Base-by-base conservation (phyloP, 495 filamentous ascomycete genomes). In the Podospora conica region DNA sequence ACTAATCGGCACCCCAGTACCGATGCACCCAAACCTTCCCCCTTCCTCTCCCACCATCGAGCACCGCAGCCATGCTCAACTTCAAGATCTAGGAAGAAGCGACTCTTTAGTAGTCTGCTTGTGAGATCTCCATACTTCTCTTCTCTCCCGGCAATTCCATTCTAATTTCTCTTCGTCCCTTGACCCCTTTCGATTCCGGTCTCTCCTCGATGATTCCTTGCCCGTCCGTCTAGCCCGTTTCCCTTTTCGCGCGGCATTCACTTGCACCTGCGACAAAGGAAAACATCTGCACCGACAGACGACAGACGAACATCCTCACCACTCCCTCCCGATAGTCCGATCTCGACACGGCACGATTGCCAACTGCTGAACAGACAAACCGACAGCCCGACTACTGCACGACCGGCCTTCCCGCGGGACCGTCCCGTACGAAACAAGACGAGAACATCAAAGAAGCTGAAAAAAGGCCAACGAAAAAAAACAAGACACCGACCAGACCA, bases 101-200 rank as follows among this genome's bases (percentile, higher is more conserved):
- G 79, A 77, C 80, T 81, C 75, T 68, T 69, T 69, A 58, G 75
- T 71, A 79, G 78, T 81, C 79, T 75, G 78, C 79, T 80, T 78
- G 68, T 77, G 72, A 74, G 70, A 76, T 76, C 75, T 74, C 60
- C 70, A 67, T 75, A 71, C 71, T 66, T 53, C 40, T 64, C 65
- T 67, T 48, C 64, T 70, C 61, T 69, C 65, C 28, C 62, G 53
- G 63, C 23, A n/a, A 25, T 63, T 64, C 9, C 22, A 53, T 53
- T 55, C 67, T 59, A 60, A 54, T 70, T 68, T 71, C 48, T 58
- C 40, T 55, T 63, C 55, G 25, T 69, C 54, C 20, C 62, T 58
- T 61, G 55, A 58, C 58, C 33, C 63, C 61, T 28, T 29, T 60
- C 58, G 29, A 33, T 64, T 70, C 64, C 69, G 63, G 72, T 71